A percentile compares a stretch with the other conserved stretches of the same genome.
Conservation (phyloP, 192 early-diverging fungal species). For the Thoreauomyces humboldtii region DNA sequence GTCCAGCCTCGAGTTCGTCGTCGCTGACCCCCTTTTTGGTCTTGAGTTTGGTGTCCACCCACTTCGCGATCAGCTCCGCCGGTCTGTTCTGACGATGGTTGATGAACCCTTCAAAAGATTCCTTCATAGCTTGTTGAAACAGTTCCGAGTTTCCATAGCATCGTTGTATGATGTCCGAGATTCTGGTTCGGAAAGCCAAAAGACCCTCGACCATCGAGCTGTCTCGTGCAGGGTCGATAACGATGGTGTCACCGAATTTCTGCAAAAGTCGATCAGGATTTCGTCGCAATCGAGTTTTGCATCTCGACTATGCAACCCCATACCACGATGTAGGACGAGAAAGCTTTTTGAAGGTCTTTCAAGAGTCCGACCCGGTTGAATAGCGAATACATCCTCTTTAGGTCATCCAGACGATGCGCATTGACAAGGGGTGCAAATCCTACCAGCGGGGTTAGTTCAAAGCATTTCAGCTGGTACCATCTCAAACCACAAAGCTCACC, state of each 20-base stretch:
- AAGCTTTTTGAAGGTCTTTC: constrained; percentile 62
- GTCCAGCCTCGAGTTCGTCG: constrained; percentile 50
- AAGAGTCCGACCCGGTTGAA: constrained; percentile 64
- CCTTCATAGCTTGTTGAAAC: constrained; percentile 75
- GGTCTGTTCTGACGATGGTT: constrained; percentile 78
- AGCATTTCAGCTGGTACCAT: too few species aligned
- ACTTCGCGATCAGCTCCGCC: constrained; percentile 89
- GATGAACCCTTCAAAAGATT: constrained; percentile 81
- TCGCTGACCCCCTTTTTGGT: constrained; percentile 73
- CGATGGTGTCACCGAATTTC: constrained; percentile 35
- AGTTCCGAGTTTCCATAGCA: constrained; percentile 64
- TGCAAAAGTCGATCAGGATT: too few species aligned
- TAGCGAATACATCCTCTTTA: constrained; percentile 71
- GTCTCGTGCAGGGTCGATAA: constrained; percentile 30
- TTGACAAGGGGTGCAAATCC: constrained; percentile 76
- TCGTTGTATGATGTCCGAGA: constrained; percentile 63
- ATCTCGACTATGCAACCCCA: constrained; percentile 29
- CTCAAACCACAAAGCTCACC: constrained; percentile 39
- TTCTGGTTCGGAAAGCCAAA: constrained; percentile 68
- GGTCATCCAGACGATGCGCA: constrained; percentile 59
- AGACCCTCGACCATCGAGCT: constrained; percentile 76
- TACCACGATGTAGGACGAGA: constrained; percentile 63
- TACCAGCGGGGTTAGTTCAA: too few species aligned
- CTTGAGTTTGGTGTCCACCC: constrained; percentile 86
- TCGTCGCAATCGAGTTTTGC: too few species aligned